Percentiles rank a stretch among this genome's conserved stretches.
Conservation (phyloP, 1,284 basidiomycete genomes). For the Stereum hirsutum region DNA sequence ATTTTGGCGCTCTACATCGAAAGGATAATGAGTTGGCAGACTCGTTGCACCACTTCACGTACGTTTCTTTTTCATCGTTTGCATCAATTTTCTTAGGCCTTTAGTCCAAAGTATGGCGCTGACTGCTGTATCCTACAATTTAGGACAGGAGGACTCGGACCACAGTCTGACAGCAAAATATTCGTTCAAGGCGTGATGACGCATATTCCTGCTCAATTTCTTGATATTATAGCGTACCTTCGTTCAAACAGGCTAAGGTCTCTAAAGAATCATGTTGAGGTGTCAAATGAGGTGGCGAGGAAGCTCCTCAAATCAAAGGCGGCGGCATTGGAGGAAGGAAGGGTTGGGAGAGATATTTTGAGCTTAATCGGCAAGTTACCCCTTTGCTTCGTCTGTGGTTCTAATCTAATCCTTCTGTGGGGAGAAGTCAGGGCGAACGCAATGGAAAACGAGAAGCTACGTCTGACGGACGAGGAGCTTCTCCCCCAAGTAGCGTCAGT, state of each 20-base stretch:
- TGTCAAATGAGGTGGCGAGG: slow-evolving; percentile 30
- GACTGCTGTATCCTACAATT: neutral
- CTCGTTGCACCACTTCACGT: neutral
- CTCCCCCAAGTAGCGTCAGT: slow-evolving; percentile 42
- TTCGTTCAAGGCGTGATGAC: slow-evolving; percentile 18
- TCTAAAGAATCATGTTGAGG: slow-evolving; percentile 24
- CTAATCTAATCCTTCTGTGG: neutral
- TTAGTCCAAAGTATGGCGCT: no score
- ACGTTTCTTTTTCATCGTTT: neutral
- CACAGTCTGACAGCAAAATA: slow-evolving; percentile 13
- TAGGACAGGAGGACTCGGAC: slow-evolving; percentile 12
- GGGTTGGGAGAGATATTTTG: slow-evolving; percentile 28
- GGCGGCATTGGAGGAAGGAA: slow-evolving; percentile 21
- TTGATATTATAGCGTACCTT: slow-evolving; percentile 27
- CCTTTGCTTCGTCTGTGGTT: neutral
- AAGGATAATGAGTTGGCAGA: slow-evolving; percentile 8
- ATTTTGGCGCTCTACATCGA: slow-evolving; percentile 15
- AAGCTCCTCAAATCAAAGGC: slow-evolving; percentile 20
- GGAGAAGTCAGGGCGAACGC: slow-evolving; percentile 42
- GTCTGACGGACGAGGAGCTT: slow-evolving; percentile 41
- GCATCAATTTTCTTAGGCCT: no score
- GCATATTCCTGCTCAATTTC: slow-evolving; percentile 18
- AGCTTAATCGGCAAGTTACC: slow-evolving; percentile 27
- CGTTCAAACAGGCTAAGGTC: slow-evolving; percentile 27
- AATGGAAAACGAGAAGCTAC: slow-evolving; percentile 30